Conservation (phyloP, 1,284 basidiomycete genomes). For the Sanguinoderma infundibulare region DNA sequence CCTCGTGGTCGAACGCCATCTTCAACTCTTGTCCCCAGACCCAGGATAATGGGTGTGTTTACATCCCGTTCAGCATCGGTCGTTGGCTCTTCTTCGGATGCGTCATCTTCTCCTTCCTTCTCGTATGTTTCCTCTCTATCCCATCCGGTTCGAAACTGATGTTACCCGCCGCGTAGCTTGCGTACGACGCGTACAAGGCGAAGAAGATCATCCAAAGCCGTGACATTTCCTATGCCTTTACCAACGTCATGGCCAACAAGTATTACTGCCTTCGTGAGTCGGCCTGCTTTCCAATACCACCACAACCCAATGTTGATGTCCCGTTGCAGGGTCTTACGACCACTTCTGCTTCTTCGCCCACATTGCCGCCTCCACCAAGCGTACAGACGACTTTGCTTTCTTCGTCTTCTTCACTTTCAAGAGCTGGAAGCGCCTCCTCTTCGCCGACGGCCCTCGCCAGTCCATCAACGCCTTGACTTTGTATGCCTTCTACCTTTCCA, state of each 20-base stretch:
- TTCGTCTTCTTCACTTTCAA: constrained; percentile 99
- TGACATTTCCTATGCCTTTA: constrained; percentile 97
- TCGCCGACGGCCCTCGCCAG: constrained; percentile 98
- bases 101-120: constrained; percentile 95
- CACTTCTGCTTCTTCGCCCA: constrained; percentile 99
- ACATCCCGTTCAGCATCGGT: constrained; percentile 87
- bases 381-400: constrained; percentile 97
- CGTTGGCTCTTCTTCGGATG: constrained; percentile 98
- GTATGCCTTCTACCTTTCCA: constrained; percentile 88
- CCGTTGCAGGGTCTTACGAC: constrained; percentile 81
- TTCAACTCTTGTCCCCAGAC: constrained; percentile 69
- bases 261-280: constrained; percentile 91
- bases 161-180: constrained; percentile 44
- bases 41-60: constrained; percentile 71
- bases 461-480: constrained; percentile 94
- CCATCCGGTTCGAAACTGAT: constrained; percentile 28
- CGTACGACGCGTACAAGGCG: constrained; percentile 91
- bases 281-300: constrained; percentile 4
- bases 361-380: constrained; percentile 95
- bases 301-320: constrained; percentile 3
- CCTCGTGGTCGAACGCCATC: constrained; percentile 90
- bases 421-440: constrained; percentile 94
- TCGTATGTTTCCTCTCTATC: constrained; percentile 56
- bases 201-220: constrained; percentile 92
- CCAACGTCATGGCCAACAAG: constrained; percentile 96